Evolutionary conservation across 2,329 filamentous ascomycete species (phyloP), one percentile per base, ranked within the genome.

Genomic region (Diaporthe aspalathi): DNA sequence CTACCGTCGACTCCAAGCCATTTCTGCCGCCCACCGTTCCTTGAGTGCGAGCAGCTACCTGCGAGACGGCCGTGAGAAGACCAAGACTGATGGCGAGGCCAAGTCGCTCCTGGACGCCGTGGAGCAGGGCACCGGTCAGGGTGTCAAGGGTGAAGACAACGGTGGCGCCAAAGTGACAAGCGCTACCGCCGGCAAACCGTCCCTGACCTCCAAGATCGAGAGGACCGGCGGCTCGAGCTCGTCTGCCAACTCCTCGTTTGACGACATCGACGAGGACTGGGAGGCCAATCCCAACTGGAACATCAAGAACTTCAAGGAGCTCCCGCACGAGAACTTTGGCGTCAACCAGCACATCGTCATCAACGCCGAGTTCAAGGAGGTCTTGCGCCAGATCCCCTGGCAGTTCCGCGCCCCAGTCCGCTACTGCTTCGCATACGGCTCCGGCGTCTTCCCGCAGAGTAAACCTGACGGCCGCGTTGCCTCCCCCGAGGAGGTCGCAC

Each of bases 371-470:
- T 96, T 98, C 81, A 98, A 97, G 79, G 93, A 98, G 81, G 92
- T 92, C 16, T 83, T 99, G 77, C 90, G 95, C 68, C 90, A 94
- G 77, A 93, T 98, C 74, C 85, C 98, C 27, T 96, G 94, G 89
- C 90, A 97, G 77, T 98, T 99, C 81, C 88, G 92, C 66, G 95
- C 96, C 0, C 95, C 96, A 0, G 97, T 99, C 75, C 91, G 95
- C 70, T 98, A 98, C 84, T 95, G 95, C 17, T 97, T 99, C 81
- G 96, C 96, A 1, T 99, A 99, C 79, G 96, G 96, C 27, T 98
- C 95, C 7, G 96, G 96, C 5, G 96, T 99, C 12, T 99, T 99
- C 78, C 91, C 95, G 0, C 96, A 99, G 80, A 84, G 84, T 27
- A 84, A 81, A 72, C 78, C 81, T n/a, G 80, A 82, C 68, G 87